These are phyloP conservation scores for Backusella tarrabulga DNA, from an alignment of 192 early-diverging fungal species.

Conservation along the genomic window DNA sequence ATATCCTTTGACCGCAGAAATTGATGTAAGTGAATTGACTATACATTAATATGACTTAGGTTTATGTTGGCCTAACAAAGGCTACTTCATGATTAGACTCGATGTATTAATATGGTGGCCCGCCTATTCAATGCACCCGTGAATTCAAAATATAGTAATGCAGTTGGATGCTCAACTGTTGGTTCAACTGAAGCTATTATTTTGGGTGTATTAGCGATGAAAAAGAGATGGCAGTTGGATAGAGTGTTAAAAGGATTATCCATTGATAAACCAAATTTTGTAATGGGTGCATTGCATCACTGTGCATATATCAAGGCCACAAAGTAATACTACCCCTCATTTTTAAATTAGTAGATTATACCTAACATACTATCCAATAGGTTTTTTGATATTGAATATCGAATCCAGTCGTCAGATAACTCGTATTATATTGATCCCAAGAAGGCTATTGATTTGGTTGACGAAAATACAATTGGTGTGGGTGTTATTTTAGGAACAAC, in stretches of 20 bases:
- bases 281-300: conserved; percentile 76
- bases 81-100: conserved; percentile 15
- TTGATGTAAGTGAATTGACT: conserved; percentile 26
- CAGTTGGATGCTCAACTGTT: conserved; percentile 66
- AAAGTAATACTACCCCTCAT: not conserved
- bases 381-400: conserved; percentile 39
- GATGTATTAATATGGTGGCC: conserved; percentile 43
- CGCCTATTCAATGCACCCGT: conserved; percentile 37
- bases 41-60: too few relatives aligned
- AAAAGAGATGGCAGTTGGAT: conserved; percentile 68
- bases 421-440: conserved; percentile 57
- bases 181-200: conserved; percentile 83
- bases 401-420: conserved; percentile 27
- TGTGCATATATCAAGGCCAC: conserved; percentile 28
- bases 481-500: conserved; percentile 74
- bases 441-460: conserved; percentile 65
- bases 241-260: conserved; percentile 61
- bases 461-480: conserved; percentile 88
- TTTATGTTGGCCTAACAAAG: too few relatives aligned
- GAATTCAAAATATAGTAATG: conserved; percentile 30
- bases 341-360: too few relatives aligned
- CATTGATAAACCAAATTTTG: conserved; percentile 68
- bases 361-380: not conserved
- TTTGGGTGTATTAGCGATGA: conserved; percentile 74
- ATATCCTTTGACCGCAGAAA: conserved; percentile 39